Percentiles rank a stretch among this genome's conserved stretches.
These are phyloP conservation scores for Baorangia bicolor DNA, from an alignment of 768 basidiomycete species.

Conservation along the genomic window DNA sequence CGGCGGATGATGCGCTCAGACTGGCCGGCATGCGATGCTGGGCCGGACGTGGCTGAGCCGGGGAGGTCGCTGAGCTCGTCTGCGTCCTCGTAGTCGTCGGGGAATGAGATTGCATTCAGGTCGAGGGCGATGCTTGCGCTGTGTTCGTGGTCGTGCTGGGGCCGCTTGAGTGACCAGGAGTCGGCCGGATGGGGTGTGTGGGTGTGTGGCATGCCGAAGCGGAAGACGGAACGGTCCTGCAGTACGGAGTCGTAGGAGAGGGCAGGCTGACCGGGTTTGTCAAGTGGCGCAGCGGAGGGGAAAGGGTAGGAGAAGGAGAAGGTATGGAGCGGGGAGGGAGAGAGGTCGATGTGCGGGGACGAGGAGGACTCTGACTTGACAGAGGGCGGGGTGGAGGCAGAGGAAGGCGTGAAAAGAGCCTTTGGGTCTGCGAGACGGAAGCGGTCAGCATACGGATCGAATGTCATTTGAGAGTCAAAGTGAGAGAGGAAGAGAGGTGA, in stretches of 20 bases:
- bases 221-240: conserved; percentile 13
- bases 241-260: background rate
- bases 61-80: conserved; percentile 53
- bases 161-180: conserved; percentile 24
- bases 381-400: conserved; percentile 15
- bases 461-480: conserved; percentile 17
- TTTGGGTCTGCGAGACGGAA: conserved; percentile 14
- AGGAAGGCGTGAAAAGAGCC: background rate
- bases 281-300: background rate
- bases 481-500: background rate
- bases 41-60: conserved; percentile 20
- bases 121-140: conserved; percentile 22
- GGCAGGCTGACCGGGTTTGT: background rate
- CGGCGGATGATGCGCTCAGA: conserved; percentile 59
- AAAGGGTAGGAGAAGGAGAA: conserved; percentile 27
- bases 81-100: conserved; percentile 63
- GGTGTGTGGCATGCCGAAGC: conserved; percentile 30
- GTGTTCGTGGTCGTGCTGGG: conserved; percentile 7
- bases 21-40: conserved; percentile 19
- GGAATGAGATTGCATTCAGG: conserved; percentile 42
- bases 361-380: conserved; percentile 32
- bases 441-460: conserved; percentile 24
- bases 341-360: conserved; percentile 21
- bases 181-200: conserved; percentile 11
- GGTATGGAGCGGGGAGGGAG: conserved; percentile 17